Conservation (phyloP, 768 basidiomycete species). For the Xanthoconium purpureum region DNA sequence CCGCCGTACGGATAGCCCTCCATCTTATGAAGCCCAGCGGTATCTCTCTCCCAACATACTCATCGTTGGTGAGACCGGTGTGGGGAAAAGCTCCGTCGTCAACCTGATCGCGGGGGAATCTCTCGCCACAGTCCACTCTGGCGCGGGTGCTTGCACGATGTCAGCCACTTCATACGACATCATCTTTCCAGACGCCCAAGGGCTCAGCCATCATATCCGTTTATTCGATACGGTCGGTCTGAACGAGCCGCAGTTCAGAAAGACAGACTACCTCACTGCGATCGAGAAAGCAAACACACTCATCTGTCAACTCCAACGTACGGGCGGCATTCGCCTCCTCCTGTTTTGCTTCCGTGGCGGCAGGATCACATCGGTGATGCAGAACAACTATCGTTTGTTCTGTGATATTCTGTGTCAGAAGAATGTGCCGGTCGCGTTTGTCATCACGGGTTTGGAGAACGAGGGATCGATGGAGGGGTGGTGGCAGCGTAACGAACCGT, state of each 20-base stretch:
- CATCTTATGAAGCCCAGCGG: slow-evolving; percentile 19
- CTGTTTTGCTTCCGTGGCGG: slow-evolving; percentile 35
- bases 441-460: slow-evolving; percentile 34
- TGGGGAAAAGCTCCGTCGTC: slow-evolving; percentile 40
- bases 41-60: slow-evolving; percentile 36
- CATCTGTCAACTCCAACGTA: slow-evolving; percentile 31
- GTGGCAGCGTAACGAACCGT: slow-evolving; percentile 32
- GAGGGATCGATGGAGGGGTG: slow-evolving; percentile 32
- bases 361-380: slow-evolving; percentile 28
- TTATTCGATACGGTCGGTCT: slow-evolving; percentile 36
- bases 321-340: slow-evolving; percentile 32
- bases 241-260: slow-evolving; percentile 24
- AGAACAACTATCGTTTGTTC: slow-evolving; percentile 33
- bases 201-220: slow-evolving; percentile 19
- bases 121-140: slow-evolving; percentile 28
- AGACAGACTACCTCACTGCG: slow-evolving; percentile 26
- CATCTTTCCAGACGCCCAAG: slow-evolving; percentile 18
- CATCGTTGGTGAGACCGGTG: slow-evolving; percentile 34
- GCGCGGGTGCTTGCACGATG: slow-evolving; percentile 37
- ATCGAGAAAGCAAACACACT: slow-evolving; percentile 34
- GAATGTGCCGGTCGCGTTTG: slow-evolving; percentile 31
- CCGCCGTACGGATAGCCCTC: slow-evolving; percentile 10
- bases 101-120: slow-evolving; percentile 35
- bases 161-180: slow-evolving; percentile 25
- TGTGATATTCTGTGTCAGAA: slow-evolving; percentile 30